A percentile compares a stretch with the other conserved stretches of the same genome.
Evolutionary conservation across 2,329 filamentous ascomycete genomes (phyloP).

Genomic region (Lachnellula hyalina): DNA sequence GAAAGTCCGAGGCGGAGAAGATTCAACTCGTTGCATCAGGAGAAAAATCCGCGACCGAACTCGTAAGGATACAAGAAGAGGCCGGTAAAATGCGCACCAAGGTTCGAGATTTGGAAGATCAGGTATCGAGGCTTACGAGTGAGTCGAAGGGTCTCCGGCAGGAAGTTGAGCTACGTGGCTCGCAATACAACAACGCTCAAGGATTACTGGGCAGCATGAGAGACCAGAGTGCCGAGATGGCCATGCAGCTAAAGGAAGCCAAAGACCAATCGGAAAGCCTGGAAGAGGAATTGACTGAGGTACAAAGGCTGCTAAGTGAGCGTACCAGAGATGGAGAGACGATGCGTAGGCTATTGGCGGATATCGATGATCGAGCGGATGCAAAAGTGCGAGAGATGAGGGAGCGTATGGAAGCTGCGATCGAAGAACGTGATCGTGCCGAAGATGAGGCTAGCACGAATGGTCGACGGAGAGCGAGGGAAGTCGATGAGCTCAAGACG

Average conservation of each 20-base stretch:
- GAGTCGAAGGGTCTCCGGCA: conserved; percentile 67
- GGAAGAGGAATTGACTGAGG: conserved; percentile 87
- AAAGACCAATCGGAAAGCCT: conserved; percentile 76
- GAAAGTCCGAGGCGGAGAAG: conserved; percentile 72
- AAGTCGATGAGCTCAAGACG: conserved; percentile 78
- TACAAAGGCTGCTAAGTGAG: conserved; percentile 79
- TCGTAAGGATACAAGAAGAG: conserved; percentile 69
- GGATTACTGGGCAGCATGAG: conserved; percentile 87
- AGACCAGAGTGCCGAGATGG: conserved; percentile 83
- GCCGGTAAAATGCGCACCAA: conserved; percentile 58
- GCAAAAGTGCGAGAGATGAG: conserved; percentile 82
- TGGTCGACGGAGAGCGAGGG: conserved; percentile 69
- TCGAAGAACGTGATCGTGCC: conserved; percentile 89
- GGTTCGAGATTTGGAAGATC: conserved; percentile 65
- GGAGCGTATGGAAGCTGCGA: conserved; percentile 76
- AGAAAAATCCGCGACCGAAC: conserved; percentile 66
- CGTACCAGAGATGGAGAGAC: conserved; percentile 89
- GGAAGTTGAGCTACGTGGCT: conserved; percentile 76
- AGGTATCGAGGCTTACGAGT: conserved; percentile 60
- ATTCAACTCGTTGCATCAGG: conserved; percentile 68
- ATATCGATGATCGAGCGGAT: conserved; percentile 80
- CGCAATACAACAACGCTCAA: conserved; percentile 81
- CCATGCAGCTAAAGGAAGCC: conserved; percentile 86
- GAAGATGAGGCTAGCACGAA: conserved; percentile 84
- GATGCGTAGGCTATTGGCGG: conserved; percentile 82